Base-by-base conservation (phyloP, 495 filamentous ascomycete genomes). In the Penicillium simplicissimum region DNA sequence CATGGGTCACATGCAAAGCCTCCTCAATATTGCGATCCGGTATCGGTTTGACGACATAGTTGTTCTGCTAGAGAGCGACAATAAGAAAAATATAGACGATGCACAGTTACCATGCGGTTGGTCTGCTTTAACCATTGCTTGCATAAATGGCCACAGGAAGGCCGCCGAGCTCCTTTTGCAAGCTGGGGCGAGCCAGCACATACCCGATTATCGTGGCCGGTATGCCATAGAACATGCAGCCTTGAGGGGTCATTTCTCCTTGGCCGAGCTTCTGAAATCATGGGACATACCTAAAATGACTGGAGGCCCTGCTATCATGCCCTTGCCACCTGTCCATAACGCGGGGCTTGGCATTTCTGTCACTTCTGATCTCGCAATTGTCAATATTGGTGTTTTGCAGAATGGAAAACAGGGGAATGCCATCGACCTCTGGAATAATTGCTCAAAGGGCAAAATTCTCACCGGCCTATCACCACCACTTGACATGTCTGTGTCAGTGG, bases 81-180 rank as follows among this genome's bases (percentile, higher is more conserved):
- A 21, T 8, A 47, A 47, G 43, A 23, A 14, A 47, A 23, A 21
- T 49, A 40, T 69, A 28, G 57, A 70, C 55, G 48, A 56, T n/a
- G 55, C 83, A 0, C 90, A 95, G 67, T 87, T 85, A 43, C 84
- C 81, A 0, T 91, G 88, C 63, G 85, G 83, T 14, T 93, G 91
- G 90, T 92, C 89, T 6, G 88, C 91, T 10, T 76, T 95, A 2
- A 89, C 91, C 60, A 81, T 92, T 60, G 89, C 90, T 15, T 85
- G 87, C 52, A 88, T 92, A 1, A 88, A 93, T 52, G 90, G 90
- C 0, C 84, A 90, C 67, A 67, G 86, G 14, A 64, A 79, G 0
- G 79, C 90, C 36, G 86, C 58, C 4, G 47, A 58, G 21, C 31
- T 61, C 14, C 80, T 95, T 15, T 75, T 92, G 34, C 75, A 82